A percentile compares a stretch with the other conserved stretches of the same genome.
Conservation (phyloP, 345 rosid genomes). For the Kernera saxatilis region DNA sequence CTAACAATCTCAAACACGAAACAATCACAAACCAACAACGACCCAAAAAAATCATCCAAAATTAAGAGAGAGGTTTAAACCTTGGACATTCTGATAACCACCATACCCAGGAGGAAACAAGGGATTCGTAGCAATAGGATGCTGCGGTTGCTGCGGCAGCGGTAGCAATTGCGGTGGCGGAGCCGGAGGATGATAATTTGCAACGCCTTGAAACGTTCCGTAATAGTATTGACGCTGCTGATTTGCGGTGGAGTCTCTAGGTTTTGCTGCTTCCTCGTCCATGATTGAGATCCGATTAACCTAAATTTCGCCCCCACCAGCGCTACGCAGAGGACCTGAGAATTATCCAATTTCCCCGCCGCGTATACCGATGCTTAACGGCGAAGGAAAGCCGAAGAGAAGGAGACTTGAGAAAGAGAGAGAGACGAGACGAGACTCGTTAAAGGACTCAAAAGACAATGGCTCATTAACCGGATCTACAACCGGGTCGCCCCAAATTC, state of each 20-base stretch:
- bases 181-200: slow-evolving; percentile 53
- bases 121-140: slow-evolving; percentile 17
- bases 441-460: background rate
- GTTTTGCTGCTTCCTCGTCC: slow-evolving; percentile 46
- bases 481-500: background rate
- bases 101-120: slow-evolving; percentile 31
- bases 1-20: background rate
- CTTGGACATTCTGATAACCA: slow-evolving; percentile 47
- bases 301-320: background rate
- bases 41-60: background rate
- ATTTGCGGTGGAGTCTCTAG: slow-evolving; percentile 22
- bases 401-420: background rate
- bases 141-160: slow-evolving; percentile 36
- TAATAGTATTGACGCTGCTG: slow-evolving; percentile 39
- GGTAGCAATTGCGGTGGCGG: slow-evolving; percentile 45
- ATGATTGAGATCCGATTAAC: slow-evolving; percentile 25
- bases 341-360: background rate
- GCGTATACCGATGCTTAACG: background rate
- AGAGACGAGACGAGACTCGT: too few relatives aligned
- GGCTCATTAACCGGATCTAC: background rate
- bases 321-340: background rate
- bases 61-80: slow-evolving; percentile 10
- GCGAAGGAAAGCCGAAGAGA: background rate
- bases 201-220: slow-evolving; percentile 93
- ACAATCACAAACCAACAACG: background rate